A percentile compares a stretch with the other conserved stretches of the same genome.
These are phyloP conservation scores for Botrytis galanthina DNA, from an alignment of 2,329 filamentous ascomycete species.

Conservation along the genomic window DNA sequence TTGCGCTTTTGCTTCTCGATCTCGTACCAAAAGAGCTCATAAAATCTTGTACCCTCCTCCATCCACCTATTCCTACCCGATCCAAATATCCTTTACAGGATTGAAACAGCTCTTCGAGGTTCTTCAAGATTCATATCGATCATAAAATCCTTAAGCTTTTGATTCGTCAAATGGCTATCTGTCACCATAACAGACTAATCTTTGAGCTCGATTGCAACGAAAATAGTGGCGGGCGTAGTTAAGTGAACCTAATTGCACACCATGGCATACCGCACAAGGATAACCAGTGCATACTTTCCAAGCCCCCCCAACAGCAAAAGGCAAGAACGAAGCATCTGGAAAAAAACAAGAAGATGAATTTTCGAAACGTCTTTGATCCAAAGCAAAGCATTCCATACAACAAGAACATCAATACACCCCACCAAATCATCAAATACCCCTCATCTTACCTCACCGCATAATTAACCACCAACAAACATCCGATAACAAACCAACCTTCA, in stretches of 20 bases:
- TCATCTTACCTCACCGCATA: neutral
- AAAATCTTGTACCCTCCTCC: neutral
- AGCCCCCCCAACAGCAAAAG: neutral
- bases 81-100: neutral
- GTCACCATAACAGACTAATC: neutral
- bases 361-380: neutral
- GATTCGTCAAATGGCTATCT: too few relatives aligned
- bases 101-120: neutral
- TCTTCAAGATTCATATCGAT: neutral
- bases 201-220: neutral
- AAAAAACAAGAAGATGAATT: neutral
- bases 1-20: neutral
- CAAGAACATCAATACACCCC: neutral
- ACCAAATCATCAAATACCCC: neutral
- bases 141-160: neutral
- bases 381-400: neutral
- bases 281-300: neutral
- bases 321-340: neutral
- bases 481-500: neutral
- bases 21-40: neutral
- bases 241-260: neutral
- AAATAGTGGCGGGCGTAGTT: neutral
- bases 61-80: neutral
- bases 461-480: neutral
- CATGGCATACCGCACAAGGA: neutral